A percentile compares a stretch with the other conserved stretches of the same genome.
These are phyloP conservation scores for Sporothrix humicola DNA, from an alignment of 2,329 filamentous ascomycete species.

Conservation along the genomic window DNA sequence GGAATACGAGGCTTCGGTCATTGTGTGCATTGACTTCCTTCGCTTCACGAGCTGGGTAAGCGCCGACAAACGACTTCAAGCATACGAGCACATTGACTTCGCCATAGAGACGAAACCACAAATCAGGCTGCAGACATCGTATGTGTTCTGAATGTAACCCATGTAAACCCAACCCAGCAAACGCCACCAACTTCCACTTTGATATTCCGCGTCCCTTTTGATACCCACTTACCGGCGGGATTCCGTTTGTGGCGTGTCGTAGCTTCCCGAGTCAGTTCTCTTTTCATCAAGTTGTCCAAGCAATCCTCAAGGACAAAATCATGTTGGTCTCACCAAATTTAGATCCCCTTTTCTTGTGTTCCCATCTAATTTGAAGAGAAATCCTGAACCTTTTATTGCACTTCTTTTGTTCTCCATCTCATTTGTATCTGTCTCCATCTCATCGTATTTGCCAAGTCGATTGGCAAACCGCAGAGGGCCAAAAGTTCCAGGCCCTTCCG, in stretches of 20 bases:
- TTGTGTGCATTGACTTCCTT: not conserved
- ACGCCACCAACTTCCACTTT: not conserved
- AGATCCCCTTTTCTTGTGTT: not conserved
- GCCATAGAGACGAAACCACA: not conserved
- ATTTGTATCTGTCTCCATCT: not conserved
- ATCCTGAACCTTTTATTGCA: not conserved
- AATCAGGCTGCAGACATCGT: not conserved
- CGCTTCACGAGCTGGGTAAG: not conserved
- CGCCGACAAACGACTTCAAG: not conserved
- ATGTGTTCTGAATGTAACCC: not conserved
- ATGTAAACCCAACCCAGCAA: not conserved
- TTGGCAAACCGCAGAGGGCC: not conserved
- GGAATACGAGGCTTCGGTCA: not conserved
- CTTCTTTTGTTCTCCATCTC: not conserved
- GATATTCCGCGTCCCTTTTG: not conserved
- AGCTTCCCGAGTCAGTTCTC: not conserved
- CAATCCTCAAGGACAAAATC: not conserved
- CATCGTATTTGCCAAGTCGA: not conserved
- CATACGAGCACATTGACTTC: not conserved
- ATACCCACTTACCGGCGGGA: not conserved
- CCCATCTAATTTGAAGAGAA: not conserved
- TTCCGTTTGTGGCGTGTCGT: not conserved
- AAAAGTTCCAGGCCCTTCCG: not conserved
- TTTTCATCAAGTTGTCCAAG: not conserved
- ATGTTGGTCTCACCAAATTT: not conserved